phyloP scores from a whole-genome alignment of 176 grass and related monocot genomes.

The Thinopyrum elongatum region DNA sequence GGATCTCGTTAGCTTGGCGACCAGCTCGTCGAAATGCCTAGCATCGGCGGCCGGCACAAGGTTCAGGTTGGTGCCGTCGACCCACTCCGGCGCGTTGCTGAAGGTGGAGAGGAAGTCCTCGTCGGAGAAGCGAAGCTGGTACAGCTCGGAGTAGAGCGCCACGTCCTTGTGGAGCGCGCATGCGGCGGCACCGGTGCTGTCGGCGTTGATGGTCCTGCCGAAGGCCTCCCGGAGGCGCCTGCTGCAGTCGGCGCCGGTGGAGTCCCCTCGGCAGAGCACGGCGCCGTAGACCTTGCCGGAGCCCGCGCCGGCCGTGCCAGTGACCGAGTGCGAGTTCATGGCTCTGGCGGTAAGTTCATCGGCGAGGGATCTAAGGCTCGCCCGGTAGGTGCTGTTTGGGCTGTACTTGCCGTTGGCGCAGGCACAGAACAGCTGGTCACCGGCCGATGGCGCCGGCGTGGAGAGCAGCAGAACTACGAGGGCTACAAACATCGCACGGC shows the following conservation, averaged over 20 bases:
- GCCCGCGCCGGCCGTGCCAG: conserved; percentile 19
- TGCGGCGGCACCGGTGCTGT: neutral
- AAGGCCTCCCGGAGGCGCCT: neutral
- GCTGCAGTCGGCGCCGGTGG: conserved; percentile 13
- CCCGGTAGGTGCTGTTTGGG: neutral
- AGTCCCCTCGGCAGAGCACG: conserved; percentile 59
- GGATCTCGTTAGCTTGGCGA: neutral
- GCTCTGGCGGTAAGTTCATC: neutral
- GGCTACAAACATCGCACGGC: neutral
- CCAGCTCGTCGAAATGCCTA: conserved; percentile 9
- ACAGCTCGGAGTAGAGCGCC: conserved; percentile 44
- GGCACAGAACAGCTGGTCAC: conserved; percentile 23
- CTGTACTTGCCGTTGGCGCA: neutral
- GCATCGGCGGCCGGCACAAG: neutral
- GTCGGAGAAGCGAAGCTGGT: conserved; percentile 53
- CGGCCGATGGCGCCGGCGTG: conserved; percentile 4
- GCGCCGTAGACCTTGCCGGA: conserved; percentile 36
- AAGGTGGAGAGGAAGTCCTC: conserved; percentile 42
- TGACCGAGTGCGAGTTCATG: conserved; percentile 26
- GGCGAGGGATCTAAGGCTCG: conserved; percentile 14
- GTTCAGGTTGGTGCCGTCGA: neutral
- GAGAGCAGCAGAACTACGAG: conserved; percentile 18
- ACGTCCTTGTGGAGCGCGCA: conserved; percentile 31
- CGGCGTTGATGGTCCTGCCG: neutral
- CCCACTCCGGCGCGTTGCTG: conserved; percentile 31